Base-by-base conservation (phyloP, 2,329 filamentous ascomycete genomes). In the Cryphonectria japonica region DNA sequence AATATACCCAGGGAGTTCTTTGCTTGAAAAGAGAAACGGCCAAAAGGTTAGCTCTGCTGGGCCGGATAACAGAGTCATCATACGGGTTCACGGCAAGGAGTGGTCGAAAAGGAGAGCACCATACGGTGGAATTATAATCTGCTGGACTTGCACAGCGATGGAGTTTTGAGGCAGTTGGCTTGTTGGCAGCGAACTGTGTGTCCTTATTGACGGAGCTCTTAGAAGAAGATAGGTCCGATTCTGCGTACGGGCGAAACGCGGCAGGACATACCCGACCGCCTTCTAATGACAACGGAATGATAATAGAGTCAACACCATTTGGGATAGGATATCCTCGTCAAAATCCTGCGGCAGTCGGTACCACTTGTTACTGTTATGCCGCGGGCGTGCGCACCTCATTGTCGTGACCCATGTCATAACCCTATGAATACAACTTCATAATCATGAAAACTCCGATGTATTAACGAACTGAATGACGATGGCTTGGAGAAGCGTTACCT, bases 61-160 rank as follows among this genome's bases (percentile, higher is more conserved):
- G 7, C 29, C 54, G 54, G 54, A 34, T 59, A 32, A 13, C 26
- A 32, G 54, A 8, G 22, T 29, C 22, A 64, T 29, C 37, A 43
- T 64, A 26, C 14, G 26, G 14, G 26, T 64, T 41, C 41, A 50
- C n/a, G 29, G 32, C n/a, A 54, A 43, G 3, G 19, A 37, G 37
- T 7, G 37, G 34, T 11, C 37, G 7, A 14, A 6, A 29, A 46
- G 26, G 39, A 16, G 61, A 63, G 9, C 61, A 22, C 26, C 14
- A n/a, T 64, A 39, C 26, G 46, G 37, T 43, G n/a, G 34, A 32
- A 29, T 46, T 34, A 13, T 9, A 11, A 29, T 46, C 37, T 19
- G 26, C 19, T 68, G 37, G 26, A 5, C 71, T 74, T 70, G 73
- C 73, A 76, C 69, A 76, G 75, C 74, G 75, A 75, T 71, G 75